Evolutionary conservation across 768 basidiomycete genomes (phyloP).

Genomic region (Xerocomus brunneocitrinus): DNA sequence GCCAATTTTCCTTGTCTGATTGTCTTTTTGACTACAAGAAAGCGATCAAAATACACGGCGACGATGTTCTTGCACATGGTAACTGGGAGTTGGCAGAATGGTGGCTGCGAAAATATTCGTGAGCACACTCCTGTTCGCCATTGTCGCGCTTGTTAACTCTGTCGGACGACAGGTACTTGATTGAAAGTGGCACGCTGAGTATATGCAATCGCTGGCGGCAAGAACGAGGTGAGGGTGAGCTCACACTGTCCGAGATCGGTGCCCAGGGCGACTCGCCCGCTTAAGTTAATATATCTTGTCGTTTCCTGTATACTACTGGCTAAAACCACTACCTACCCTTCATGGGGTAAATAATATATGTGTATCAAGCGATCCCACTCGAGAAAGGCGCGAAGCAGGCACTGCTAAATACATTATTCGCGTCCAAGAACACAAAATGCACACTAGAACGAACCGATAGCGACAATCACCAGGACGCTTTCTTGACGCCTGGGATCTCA

Average conservation of each 20-base stretch:
- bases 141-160: background rate
- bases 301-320: slow-evolving; percentile 8
- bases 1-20: slow-evolving; percentile 75
- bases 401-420: background rate
- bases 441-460: background rate
- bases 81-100: slow-evolving; percentile 88
- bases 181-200: slow-evolving; percentile 65
- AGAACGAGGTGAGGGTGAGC: slow-evolving; percentile 73
- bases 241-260: slow-evolving; percentile 53
- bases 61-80: slow-evolving; percentile 83
- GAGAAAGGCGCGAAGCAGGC: background rate
- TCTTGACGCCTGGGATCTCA: slow-evolving; percentile 81
- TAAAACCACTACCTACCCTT: background rate
- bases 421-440: background rate
- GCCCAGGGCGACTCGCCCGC: slow-evolving; percentile 31
- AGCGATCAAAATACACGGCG: slow-evolving; percentile 75
- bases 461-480: slow-evolving; percentile 78
- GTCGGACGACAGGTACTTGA: slow-evolving; percentile 55
- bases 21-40: slow-evolving; percentile 70
- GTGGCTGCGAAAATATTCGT: slow-evolving; percentile 85
- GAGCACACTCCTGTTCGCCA: background rate
- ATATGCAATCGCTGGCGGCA: slow-evolving; percentile 86
- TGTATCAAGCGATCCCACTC: background rate
- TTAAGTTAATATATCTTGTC: slow-evolving; percentile 4
- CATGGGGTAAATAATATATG: slow-evolving; percentile 10